A percentile compares a stretch with the other conserved stretches of the same genome.
Conservation (phyloP, 768 basidiomycete species). For the Lentinus brumalis region DNA sequence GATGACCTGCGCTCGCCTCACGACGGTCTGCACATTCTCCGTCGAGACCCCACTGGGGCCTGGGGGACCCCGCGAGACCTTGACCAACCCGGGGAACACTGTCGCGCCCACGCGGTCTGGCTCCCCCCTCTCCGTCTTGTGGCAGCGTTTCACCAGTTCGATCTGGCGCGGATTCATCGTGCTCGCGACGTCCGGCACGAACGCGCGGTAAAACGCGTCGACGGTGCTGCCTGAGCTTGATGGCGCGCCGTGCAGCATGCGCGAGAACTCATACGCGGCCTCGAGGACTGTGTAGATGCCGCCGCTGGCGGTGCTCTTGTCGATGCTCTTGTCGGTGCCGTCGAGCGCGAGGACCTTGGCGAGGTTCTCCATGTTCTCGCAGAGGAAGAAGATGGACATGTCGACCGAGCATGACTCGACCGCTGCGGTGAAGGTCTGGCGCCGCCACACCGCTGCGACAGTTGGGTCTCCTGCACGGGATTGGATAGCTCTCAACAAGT, state of each 20-base stretch:
- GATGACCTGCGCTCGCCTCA: constrained; percentile 82
- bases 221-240: constrained; percentile 47
- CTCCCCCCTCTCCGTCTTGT: constrained; percentile 74
- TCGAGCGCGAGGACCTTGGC: constrained; percentile 49
- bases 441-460: constrained; percentile 88
- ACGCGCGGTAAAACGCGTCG: constrained; percentile 84
- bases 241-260: constrained; percentile 80
- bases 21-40: constrained; percentile 68
- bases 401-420: constrained; percentile 76
- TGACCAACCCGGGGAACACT: constrained; percentile 87
- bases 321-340: constrained; percentile 28
- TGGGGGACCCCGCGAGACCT: constrained; percentile 55
- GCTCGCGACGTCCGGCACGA: constrained; percentile 81
- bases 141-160: constrained; percentile 82
- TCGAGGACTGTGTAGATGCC: constrained; percentile 64
- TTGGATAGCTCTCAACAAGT: not conserved
- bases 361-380: constrained; percentile 72
- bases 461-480: constrained; percentile 69
- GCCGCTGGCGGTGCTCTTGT: constrained; percentile 9
- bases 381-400: constrained; percentile 66
- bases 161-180: constrained; percentile 76
- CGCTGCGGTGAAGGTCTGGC: constrained; percentile 87
- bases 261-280: constrained; percentile 75
- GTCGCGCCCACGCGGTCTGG: constrained; percentile 78
- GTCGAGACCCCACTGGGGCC: constrained; percentile 38